Evolutionary conservation across 2,329 filamentous ascomycete genomes (phyloP), one percentile per base, ranked within the genome.

Genomic region (Pyrenophora graminea): DNA sequence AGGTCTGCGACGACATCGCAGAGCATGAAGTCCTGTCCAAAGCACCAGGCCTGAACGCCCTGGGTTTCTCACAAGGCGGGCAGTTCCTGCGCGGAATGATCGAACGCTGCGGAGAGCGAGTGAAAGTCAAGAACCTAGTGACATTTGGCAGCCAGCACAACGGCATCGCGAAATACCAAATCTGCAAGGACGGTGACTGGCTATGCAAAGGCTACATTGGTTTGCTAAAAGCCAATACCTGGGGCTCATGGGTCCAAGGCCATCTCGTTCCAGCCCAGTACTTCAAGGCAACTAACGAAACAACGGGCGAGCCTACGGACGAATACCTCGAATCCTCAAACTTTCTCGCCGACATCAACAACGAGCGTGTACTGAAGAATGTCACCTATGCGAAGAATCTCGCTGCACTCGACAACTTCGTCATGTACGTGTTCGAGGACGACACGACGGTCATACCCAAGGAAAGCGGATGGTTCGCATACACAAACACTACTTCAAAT

Each of bases 311-410:
- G 55, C 68, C 73, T 9, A 70, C 68, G 2, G 83, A 85, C 1
- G 75, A 80, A 25, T 99, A 97, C 70, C 82, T 97, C 17, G 84
- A 86, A 60, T 72, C 85, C 69, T 94, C 89, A 64, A 93, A 92
- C 71, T 97, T 95, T 74, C 79, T 99, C 7, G 94, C 93, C 8
- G 93, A 97, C 69, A 87, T 97, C 76, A 99, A 99, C 76, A 97
- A 97, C 72, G 94, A 99, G 82, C 82, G 92, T 9, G 66, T 60
- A 41, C 55, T 77, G 47, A 96, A 95, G 82, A 96, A 91, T 66
- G 66, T 74, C 31, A 80, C 76, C 10, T 99, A 97, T 73, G 85
- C 82, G 69, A 74, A 82, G 62, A 89, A 93, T 68, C 61, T 99
- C 40, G 81, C 80, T 6, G 74, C 67, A 30, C 71, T 99, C 69